Evolutionary conservation across 2,329 filamentous ascomycete species (phyloP), one percentile per base, ranked within the genome.

Genomic region (Claviceps quebecensis): DNA sequence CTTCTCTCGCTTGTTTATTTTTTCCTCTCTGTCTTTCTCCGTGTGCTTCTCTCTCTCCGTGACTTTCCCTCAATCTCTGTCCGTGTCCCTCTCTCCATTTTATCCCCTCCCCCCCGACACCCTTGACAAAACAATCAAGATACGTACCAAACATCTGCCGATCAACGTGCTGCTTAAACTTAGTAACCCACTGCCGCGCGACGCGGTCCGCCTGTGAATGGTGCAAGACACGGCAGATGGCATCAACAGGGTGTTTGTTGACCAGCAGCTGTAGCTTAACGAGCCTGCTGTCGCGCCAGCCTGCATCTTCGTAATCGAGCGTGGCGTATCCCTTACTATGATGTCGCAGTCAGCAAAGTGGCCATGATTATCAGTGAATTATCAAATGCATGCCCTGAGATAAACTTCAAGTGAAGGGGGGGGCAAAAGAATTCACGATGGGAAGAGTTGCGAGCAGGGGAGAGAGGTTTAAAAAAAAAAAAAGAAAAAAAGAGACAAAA

Each of bases 131-230:
- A n/a, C 19, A 29, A 14, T 40, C 3, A 9, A 26, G 13, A 17
- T 52, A 57, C 69, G 49, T 57, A 74, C 72, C 73, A 64, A 95
- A 98, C 83, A 97, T 93, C 67, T 98, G 93, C 17, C 93, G 76
- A 61, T 95, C 87, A 19, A 98, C 91, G 61, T 97, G 91, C 66
- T 96, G 83, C 63, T 95, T 97, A 74, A 98, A 97, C 67, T 95
- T 95, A 41, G 80, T 82, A 5, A 96, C 91, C 93, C 93, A 98
- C 52, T 82, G 75, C 47, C 87, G 77, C 4, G 89, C 93, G 5
- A 96, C 73, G 17, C 87, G 77, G 34, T 91, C 84, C 0, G 84
- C 81, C 66, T 96, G 89, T 13, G 84, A 88, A 39, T 74, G 70
- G 61, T 98, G 93, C 40, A 97, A 80, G 3, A 98, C 82, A 37